Base-by-base conservation (phyloP, 331 rosid genomes). In the Erythrophleum ivorense region DNA sequence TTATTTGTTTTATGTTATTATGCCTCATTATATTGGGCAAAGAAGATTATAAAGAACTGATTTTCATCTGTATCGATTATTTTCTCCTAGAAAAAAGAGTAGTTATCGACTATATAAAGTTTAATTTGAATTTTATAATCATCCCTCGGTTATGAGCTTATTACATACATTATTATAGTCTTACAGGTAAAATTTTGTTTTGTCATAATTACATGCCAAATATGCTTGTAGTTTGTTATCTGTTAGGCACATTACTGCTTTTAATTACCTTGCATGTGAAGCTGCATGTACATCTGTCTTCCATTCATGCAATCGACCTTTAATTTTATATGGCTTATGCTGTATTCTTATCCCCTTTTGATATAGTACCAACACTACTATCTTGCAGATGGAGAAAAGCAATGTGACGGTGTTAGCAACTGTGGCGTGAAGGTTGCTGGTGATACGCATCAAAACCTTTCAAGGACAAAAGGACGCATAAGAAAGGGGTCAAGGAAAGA, bases 361-460 rank as follows among this genome's bases (percentile, higher is more conserved):
- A 10, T 43, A 63, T 59, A 71, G 15, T 45, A 3, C 21, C 64
- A 76, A 41, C 40, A 54, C 71, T 62, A 36, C 62, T 52, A 9
- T 72, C 71, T 72, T 6, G 62, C 82, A 88, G 99, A 87, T 65
- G 89, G 63, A 34, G 87, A 83, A 68, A 88, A 46, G 19, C 94
- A 84, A 58, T 63, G 54, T 55, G 87, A 88, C 53, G 87, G 80
- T 67, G 85, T 18, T 74, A 76, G 54, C 58, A 68, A 67, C 43
- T 66, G 54, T 36, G 82, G 53, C 5, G 82, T 59, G 49, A 63
- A 76, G 57, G 87, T 79, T 78, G 38, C 60, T 59, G 77, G 78
- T 41, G 88, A 54, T 68, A 41, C 65, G 74, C 55, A 7, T 81
- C 66, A 80, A 83, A 76, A 79, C 54, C 75, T 21, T 67, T 76